Evolutionary conservation across 805 yeast genomes (phyloP).

Genomic region (Lachancea thermotolerans): DNA sequence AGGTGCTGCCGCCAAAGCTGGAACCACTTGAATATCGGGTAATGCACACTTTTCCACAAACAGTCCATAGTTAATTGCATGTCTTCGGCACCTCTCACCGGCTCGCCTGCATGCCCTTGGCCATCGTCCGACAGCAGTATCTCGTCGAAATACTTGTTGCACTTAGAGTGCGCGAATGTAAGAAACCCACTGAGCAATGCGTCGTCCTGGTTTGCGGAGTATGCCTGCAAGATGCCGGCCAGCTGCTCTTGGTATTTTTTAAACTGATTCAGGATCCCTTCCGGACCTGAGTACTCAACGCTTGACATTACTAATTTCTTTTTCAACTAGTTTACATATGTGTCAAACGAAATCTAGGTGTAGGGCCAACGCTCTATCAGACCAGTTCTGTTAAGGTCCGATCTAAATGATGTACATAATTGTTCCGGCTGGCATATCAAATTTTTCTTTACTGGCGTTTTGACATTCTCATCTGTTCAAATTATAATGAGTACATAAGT

Average conservation of each 20-base stretch:
- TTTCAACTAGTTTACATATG: constrained; percentile 3
- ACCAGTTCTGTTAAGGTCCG: background rate
- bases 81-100: background rate
- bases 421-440: background rate
- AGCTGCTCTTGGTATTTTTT: constrained; percentile 17
- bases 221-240: constrained; percentile 19
- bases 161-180: constrained; percentile 25
- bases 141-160: constrained; percentile 12
- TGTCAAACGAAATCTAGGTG: background rate
- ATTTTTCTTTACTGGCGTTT: background rate
- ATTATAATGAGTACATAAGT: background rate
- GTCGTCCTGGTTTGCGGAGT: constrained; percentile 24
- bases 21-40: constrained; percentile 10
- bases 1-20: constrained; percentile 9
- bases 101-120: background rate
- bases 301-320: constrained; percentile 4
- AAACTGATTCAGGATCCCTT: background rate
- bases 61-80: constrained; percentile 35
- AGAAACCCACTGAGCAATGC: constrained; percentile 25
- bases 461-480: background rate
- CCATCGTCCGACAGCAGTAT: background rate
- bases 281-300: constrained; percentile 4
- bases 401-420: background rate
- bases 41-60: constrained; percentile 10
- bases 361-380: background rate